These are phyloP conservation scores for Teunomyces lycoperdinae DNA, from an alignment of 805 yeast genomes.

Conservation along the genomic window DNA sequence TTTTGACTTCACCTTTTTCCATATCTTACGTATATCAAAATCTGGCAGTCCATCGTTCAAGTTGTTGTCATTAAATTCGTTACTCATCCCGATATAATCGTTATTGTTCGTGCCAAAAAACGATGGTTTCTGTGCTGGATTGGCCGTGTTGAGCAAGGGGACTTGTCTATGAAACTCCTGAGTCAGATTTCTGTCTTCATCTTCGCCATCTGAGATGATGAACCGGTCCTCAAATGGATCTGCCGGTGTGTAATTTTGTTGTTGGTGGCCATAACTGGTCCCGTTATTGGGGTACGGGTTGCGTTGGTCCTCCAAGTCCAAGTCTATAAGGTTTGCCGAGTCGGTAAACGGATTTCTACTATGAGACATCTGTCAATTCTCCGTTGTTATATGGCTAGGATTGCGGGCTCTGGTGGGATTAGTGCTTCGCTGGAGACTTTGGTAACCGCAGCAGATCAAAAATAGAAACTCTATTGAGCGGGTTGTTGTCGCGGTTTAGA, in stretches of 20 bases:
- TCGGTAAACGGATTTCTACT: slow-evolving; percentile 10
- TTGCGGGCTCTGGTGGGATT: not conserved
- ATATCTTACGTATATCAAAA: slow-evolving; percentile 36
- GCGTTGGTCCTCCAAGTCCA: slow-evolving; percentile 20
- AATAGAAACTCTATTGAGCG: not conserved
- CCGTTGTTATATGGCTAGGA: not conserved
- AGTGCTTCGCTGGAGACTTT: not conserved
- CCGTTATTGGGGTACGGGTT: not conserved
- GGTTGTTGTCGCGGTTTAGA: not conserved
- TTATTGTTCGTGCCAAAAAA: slow-evolving; percentile 22
- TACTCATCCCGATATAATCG: slow-evolving; percentile 30
- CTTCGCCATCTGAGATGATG: slow-evolving; percentile 35
- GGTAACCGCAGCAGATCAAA: not conserved
- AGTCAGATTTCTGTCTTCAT: slow-evolving; percentile 13
- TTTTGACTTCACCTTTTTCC: slow-evolving; percentile 20
- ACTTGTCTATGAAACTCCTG: slow-evolving; percentile 15
- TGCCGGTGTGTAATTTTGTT: slow-evolving; percentile 2
- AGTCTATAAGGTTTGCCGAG: slow-evolving; percentile 26
- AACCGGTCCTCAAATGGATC: slow-evolving; percentile 36
- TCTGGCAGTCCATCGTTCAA: slow-evolving; percentile 21
- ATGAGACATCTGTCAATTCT: slow-evolving; percentile 3
- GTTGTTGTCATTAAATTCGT: slow-evolving; percentile 12
- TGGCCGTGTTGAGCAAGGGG: slow-evolving; percentile 26
- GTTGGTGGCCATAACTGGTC: not conserved
- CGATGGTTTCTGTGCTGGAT: slow-evolving; percentile 18